Evolutionary conservation across 352 stramenopile species (phyloP).

Genomic region (Halophytophthora batemanensis): DNA sequence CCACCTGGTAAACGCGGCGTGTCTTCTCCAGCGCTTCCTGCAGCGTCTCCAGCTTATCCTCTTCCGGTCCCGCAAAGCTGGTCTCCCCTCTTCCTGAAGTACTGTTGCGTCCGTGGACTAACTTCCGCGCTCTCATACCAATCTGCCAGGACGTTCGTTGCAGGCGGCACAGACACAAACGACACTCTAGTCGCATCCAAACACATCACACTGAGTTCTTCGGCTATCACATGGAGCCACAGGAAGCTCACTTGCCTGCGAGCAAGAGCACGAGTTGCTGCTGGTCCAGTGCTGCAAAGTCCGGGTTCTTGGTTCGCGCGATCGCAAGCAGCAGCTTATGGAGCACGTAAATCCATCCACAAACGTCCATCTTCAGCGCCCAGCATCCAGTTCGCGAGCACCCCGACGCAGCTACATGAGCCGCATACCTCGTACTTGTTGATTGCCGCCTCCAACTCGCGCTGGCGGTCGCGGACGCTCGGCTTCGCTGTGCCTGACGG

Average conservation of each 20-base stretch:
- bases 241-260: constrained; percentile 21
- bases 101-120: not conserved
- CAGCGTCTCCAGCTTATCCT: constrained; percentile 14
- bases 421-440: constrained; percentile 41
- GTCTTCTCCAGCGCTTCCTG: constrained; percentile 26
- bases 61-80: not conserved
- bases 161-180: constrained; percentile 27
- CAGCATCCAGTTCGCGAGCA: too few species aligned
- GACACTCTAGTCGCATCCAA: constrained; percentile 16
- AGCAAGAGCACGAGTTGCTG: constrained; percentile 35
- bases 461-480: constrained; percentile 22
- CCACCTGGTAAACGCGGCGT: constrained; percentile 36
- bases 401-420: not conserved
- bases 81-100: constrained; percentile 5
- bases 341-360: not conserved
- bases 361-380: not conserved
- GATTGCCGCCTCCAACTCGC: constrained; percentile 28
- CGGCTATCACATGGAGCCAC: not conserved
- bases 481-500: constrained; percentile 10
- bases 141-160: constrained; percentile 29
- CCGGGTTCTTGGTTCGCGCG: constrained; percentile 25
- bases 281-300: constrained; percentile 46
- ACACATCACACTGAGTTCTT: constrained; percentile 11
- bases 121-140: not conserved
- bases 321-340: constrained; percentile 34